Evolutionary conservation across 352 stramenopile species (phyloP), one percentile per base, ranked within the genome.

Genomic region (Phytophthora hybrid): DNA sequence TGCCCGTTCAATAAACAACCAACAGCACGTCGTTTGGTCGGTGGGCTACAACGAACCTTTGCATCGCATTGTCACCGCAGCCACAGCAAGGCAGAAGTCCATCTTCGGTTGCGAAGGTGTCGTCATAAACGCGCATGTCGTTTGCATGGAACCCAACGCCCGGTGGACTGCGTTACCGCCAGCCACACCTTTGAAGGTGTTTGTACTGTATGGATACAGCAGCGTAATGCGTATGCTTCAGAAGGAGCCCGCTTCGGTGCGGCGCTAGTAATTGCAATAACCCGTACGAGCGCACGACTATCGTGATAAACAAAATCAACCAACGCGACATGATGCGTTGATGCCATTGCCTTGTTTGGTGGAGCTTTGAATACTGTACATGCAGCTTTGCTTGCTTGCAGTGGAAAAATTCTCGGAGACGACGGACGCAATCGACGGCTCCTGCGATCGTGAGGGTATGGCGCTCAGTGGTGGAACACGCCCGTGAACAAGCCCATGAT

Each of bases 371-470:
- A 59, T 59, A 31, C n/a, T n/a, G n/a, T n/a, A n/a, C n/a, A n/a
- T n/a, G n/a, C n/a, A n/a, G 41, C 59, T 74, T 69, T 74, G 67
- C 34, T 0, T 26, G 23, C 23, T 5, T 41, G 34, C 9, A 14
- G 8, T 7, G 14, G 52, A 23, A 62, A 57, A 49, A 31, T 54
- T 19, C 11, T 53, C 19, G 47, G 31, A 18, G 16, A 14, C 59
- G 29, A 54, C 32, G 55, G 26, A 44, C 57, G 61, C 69, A 69
- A 73, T 69, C 52, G 23, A 69, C 69, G 39, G 62, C 47, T 29
- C 57, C 46, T 62, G 65, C 39, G 59, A 69, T 66, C 32, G 55
- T 56, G 21, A 51, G 10, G 56, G 60, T 63, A 64, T 64, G 53
- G 60, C 47, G 39, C 46, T 71, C 68, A 74, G 68, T 29, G 46